Evolutionary conservation across 129 eudicot genomes (phyloP).

Genomic region (Pseudognaphalium luteoalbum): DNA sequence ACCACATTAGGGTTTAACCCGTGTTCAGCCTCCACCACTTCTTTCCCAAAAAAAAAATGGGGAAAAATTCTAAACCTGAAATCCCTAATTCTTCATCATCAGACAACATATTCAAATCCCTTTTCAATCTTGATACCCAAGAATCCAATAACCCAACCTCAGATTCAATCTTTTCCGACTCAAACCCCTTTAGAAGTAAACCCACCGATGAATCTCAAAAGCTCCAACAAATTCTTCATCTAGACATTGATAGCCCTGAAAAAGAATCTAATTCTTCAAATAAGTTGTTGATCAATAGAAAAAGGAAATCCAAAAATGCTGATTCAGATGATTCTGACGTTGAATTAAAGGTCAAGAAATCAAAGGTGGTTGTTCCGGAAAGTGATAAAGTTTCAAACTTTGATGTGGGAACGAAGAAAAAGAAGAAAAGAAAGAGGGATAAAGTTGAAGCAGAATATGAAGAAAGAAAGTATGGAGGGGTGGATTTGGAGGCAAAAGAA

Average conservation of each 20-base stretch:
- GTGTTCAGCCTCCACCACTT: neutral
- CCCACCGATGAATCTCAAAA: constrained; percentile 34
- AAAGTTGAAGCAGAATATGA: constrained; percentile 90
- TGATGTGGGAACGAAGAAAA: constrained; percentile 39
- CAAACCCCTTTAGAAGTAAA: constrained; percentile 71
- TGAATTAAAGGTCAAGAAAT: constrained; percentile 36
- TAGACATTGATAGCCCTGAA: constrained; percentile 27
- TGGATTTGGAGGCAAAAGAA: constrained; percentile 29
- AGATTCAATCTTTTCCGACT: constrained; percentile 60
- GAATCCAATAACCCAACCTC: constrained; percentile 32
- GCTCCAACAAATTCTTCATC: constrained; percentile 21
- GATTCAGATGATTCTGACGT: constrained; percentile 27
- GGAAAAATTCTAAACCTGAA: constrained; percentile 36
- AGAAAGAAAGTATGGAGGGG: constrained; percentile 57
- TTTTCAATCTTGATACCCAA: constrained; percentile 51
- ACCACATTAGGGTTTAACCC: neutral
- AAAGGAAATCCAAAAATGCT: constrained; percentile 26
- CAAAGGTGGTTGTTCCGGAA: constrained; percentile 16
- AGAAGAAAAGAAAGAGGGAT: constrained; percentile 93
- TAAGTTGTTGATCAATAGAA: constrained; percentile 33
- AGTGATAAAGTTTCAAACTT: constrained; percentile 8
- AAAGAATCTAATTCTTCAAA: constrained; percentile 29
- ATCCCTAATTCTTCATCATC: constrained; percentile 45
- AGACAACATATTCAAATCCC: constrained; percentile 54
- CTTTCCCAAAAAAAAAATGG: constrained; percentile 29